A percentile compares a stretch with the other conserved stretches of the same genome.
These are phyloP conservation scores for Diplogelasinospora grovesii DNA, from an alignment of 495 filamentous ascomycete genomes.

Conservation along the genomic window DNA sequence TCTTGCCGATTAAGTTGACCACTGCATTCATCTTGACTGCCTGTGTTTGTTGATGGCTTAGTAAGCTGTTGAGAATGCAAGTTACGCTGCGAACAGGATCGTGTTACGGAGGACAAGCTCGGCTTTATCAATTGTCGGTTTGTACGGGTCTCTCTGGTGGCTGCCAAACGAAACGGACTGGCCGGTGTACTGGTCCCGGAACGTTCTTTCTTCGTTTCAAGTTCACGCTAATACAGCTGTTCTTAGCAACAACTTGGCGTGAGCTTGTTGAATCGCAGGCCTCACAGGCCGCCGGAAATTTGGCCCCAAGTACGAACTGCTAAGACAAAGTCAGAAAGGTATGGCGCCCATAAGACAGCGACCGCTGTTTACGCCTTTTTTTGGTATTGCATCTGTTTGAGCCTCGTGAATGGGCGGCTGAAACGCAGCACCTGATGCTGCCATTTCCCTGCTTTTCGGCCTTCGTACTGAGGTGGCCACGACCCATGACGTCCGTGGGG, in stretches of 20 bases:
- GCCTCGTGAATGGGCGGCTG: background rate
- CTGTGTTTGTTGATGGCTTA: background rate
- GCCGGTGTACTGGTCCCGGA: conserved; percentile 11
- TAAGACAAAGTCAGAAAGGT: background rate
- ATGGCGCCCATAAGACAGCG: too few species aligned
- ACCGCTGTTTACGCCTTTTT: too few species aligned
- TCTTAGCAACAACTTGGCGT: background rate
- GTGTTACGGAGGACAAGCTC: background rate
- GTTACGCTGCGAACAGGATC: too few species aligned
- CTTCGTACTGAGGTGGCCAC: background rate
- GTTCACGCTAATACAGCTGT: conserved; percentile 7
- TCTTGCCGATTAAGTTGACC: conserved; percentile 54
- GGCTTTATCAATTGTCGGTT: conserved; percentile 8
- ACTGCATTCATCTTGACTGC: conserved; percentile 13
- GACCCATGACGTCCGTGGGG: conserved; percentile 3
- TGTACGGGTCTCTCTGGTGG: conserved; percentile 10
- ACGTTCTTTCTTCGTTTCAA: conserved; percentile 18
- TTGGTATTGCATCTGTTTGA: background rate
- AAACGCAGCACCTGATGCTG: background rate
- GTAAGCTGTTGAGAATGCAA: background rate
- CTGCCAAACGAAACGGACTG: conserved; percentile 3
- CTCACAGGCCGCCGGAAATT: background rate
- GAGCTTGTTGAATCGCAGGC: background rate
- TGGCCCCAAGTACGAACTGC: background rate
- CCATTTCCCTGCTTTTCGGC: conserved; percentile 6